phyloP scores from a whole-genome alignment of 768 basidiomycete genomes.

The Rhodotorula babjevae region DNA sequence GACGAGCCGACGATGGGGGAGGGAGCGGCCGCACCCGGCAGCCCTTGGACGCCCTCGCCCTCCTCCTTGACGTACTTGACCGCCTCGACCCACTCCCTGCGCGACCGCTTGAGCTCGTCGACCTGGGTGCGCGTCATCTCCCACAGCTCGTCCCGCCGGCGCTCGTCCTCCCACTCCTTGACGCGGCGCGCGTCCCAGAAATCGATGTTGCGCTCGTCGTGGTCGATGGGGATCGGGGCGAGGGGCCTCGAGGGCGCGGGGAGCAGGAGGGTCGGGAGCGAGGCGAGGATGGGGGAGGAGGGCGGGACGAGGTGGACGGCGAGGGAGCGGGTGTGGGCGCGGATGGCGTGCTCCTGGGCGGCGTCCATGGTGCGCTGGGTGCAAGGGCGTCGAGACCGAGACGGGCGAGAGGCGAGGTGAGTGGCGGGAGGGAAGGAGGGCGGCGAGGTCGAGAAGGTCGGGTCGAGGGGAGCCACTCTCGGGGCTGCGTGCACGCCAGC shows the following conservation, averaged over 20 bases:
- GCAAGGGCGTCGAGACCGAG: not conserved
- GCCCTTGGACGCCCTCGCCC: not conserved
- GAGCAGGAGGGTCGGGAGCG: not conserved
- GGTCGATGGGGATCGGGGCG: not conserved
- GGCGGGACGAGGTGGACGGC: constrained; percentile 11
- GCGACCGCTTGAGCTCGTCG: not conserved
- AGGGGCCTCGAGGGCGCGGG: not conserved
- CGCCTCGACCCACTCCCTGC: not conserved
- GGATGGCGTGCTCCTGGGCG: not conserved
- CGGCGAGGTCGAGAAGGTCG: not conserved
- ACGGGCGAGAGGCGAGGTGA: not conserved
- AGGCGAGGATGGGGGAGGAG: not conserved
- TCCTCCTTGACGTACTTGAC: not conserved
- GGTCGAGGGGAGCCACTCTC: not conserved
- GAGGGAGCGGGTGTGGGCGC: not conserved
- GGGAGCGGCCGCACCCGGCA: not conserved
- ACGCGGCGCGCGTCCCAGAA: constrained; percentile 10
- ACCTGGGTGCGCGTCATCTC: constrained; percentile 8
- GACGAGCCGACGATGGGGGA: no score
- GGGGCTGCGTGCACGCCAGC: not conserved
- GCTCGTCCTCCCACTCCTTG: not conserved
- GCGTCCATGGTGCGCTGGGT: no score
- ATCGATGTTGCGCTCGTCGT: constrained; percentile 12
- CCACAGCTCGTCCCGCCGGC: not conserved
- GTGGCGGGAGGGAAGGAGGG: not conserved